Base-by-base conservation (phyloP, 768 basidiomycete genomes). In the Coprinopsis cinerea region DNA sequence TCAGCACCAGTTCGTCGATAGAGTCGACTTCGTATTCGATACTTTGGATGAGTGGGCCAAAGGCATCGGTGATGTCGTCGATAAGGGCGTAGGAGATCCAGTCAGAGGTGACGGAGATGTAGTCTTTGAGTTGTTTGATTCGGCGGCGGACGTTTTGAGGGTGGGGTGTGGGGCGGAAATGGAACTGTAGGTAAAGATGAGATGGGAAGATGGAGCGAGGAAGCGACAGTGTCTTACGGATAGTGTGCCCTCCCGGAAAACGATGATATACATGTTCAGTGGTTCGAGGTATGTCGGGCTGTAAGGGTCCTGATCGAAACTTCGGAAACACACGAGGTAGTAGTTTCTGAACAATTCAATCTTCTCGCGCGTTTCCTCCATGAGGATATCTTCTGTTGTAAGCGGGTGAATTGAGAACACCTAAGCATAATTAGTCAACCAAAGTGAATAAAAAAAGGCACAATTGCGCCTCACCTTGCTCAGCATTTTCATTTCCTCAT, bases 51-150 rank as follows among this genome's bases (percentile, higher is more conserved):
- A 99, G 79, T 3, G 96, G 96, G 13, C 96, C 96, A 64, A 99
- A 99, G 7, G 93, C 95, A 62, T 99, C 96, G 42, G 96, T 98
- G 65, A 99, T 98, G 68, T 99, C 96, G 69, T 99, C 96, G 62
- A 99, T 99, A 52, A 99, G 80, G 9, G 96, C 96, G 59, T 99
- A 99, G 3, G 94, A 97, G 56, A 99, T 99, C 96, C 96, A 99
- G 70, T 99, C 96, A 2, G 94, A 95, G 7, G 96, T 98, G 60
- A 98, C 96, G 55, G 79, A 87, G 65, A 99, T 98, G 70, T 98
- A 98, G 73, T 99, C 96, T 64, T 93, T 96, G 55, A 99, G 87
- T 63, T 98, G 96, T 68, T 96, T 98, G 61, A 99, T 99, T 35
- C 96, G 88, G 36, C 96, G 79, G 14, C 96, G 89, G 35, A 99